These are phyloP conservation scores for Lipomyces kockii DNA, from an alignment of 805 yeast genomes.

Conservation along the genomic window DNA sequence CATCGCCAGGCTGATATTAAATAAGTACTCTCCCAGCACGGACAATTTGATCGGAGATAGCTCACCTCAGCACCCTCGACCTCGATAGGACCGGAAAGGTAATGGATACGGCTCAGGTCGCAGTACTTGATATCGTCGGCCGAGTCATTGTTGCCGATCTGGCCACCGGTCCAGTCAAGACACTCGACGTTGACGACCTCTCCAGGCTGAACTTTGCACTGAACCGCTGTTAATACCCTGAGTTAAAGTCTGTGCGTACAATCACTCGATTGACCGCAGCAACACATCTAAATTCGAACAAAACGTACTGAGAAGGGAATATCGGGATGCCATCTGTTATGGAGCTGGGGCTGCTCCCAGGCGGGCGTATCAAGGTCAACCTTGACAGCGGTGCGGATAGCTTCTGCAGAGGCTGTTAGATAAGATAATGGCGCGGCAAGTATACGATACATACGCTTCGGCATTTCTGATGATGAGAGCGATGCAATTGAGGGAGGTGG, in stretches of 20 bases:
- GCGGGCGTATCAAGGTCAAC: conserved; percentile 54
- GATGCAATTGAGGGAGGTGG: neutral
- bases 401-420: conserved; percentile 18
- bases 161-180: conserved; percentile 61
- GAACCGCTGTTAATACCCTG: neutral
- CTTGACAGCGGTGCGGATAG: conserved; percentile 49
- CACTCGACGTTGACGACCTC: conserved; percentile 56
- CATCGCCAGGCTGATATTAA: conserved; percentile 49
- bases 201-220: conserved; percentile 48
- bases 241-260: neutral
- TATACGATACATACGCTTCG: conserved; percentile 10
- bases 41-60: neutral
- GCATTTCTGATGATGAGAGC: neutral
- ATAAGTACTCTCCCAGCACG: neutral
- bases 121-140: conserved; percentile 56
- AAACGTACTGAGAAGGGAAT: conserved; percentile 48
- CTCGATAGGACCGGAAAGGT: conserved; percentile 56
- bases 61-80: conserved; percentile 49
- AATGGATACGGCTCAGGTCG: conserved; percentile 54
- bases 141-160: conserved; percentile 52
- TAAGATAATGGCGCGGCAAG: neutral
- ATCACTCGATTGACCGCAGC: neutral
- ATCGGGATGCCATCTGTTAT: conserved; percentile 62
- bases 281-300: neutral
- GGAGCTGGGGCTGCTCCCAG: conserved; percentile 53